Base-by-base conservation (phyloP, 345 rosid species). In the Ceriops zippeliana region DNA sequence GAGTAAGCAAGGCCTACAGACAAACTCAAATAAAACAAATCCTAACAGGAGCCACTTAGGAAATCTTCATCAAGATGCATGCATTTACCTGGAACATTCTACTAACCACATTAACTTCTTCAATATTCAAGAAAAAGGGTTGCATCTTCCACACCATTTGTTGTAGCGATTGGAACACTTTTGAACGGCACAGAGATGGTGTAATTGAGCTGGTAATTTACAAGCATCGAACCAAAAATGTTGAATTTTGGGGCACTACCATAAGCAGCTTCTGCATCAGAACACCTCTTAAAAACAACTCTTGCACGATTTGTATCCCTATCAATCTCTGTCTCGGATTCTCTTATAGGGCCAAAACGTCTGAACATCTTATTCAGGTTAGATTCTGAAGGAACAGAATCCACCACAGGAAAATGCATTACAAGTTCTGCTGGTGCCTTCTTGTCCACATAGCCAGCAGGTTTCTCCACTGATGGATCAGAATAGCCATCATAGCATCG, bases 181-280 rank as follows among this genome's bases (percentile, higher is more conserved):
- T 83, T 89, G 76, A 90, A 90, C 64, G 86, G 77, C 59, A 79
- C 86, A 17, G 90, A 84, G 47, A 87, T 75, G 16, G 82, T 66
- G 68, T 76, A 80, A 79, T 85, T 89, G 63, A 93, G 96, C 80
- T 86, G 90, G 70, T 93, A 93, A 74, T 82, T 85, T 70, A 93
- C 96, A 72, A 77, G 78, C 22, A 69, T 67, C n/a, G 82, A 51
- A 67, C 96, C 93, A 73, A 93, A 93, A 61, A 93, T 86, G 76
- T 70, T 89, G 85, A 87, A 87, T 80, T 81, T 90, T 32, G 85
- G 80, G 28, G 92, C 93, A 72, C 98, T 93, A 35, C 83, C 83
- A 73, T 79, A 83, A 65, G 98, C 97, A 75, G 86, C 82, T 80
- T 90, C 85, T 1, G 97, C 98, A 80, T 93, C 97, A 21, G 81